A percentile compares a stretch with the other conserved stretches of the same genome.
Evolutionary conservation across 345 rosid species (phyloP).

Genomic region (Gossypium longicalyx): DNA sequence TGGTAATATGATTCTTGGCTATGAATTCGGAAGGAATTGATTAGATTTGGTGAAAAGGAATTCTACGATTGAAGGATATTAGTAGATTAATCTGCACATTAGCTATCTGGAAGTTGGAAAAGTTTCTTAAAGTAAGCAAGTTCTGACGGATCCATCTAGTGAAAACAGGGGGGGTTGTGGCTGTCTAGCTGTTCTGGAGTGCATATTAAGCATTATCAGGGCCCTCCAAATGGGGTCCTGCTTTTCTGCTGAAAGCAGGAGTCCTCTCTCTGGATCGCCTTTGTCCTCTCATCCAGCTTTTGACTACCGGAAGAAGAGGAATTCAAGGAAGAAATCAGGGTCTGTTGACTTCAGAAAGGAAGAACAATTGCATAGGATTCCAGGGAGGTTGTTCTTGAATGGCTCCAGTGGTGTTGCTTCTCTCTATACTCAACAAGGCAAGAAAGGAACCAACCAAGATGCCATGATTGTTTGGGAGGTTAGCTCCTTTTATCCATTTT

Average conservation of each 20-base stretch:
- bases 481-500: conserved; percentile 22
- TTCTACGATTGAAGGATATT: background rate
- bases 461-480: conserved; percentile 99
- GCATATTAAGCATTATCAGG: conserved; percentile 83
- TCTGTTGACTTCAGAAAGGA: conserved; percentile 59
- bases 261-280: conserved; percentile 80
- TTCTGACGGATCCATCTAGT: conserved; percentile 55
- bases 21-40: background rate
- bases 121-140: conserved; percentile 20
- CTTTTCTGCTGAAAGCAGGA: conserved; percentile 89
- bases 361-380: conserved; percentile 66
- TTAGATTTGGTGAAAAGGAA: background rate
- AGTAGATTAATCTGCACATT: conserved; percentile 29
- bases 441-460: conserved; percentile 95
- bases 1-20: background rate
- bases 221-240: conserved; percentile 99
- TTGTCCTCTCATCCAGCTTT: conserved; percentile 49
- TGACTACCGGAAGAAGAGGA: conserved; percentile 56
- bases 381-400: conserved; percentile 74
- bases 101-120: conserved; percentile 19
- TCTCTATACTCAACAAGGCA: conserved; percentile 88
- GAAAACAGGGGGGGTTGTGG: conserved; percentile 54
- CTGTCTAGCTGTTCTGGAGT: conserved; percentile 86
- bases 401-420: conserved; percentile 83
- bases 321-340: conserved; percentile 49